Conservation (phyloP, 257 asterid species). For the Marsdenia floribunda region DNA sequence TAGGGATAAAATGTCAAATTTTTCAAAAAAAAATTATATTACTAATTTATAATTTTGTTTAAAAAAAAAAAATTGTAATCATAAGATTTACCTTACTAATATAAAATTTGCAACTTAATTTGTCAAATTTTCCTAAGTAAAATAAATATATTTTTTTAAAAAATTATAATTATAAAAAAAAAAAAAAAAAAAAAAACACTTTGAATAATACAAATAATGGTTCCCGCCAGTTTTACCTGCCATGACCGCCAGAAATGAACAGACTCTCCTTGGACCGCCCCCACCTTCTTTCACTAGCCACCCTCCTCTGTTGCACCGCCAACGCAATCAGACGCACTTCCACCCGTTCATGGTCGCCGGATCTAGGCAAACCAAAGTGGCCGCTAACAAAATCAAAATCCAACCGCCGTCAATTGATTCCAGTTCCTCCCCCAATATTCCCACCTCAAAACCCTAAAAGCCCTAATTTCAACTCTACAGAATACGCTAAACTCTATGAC, state of each 20-base stretch:
- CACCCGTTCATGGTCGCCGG: slow-evolving; percentile 32
- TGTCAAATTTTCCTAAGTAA: too few relatives aligned
- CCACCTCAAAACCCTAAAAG: slow-evolving; percentile 25
- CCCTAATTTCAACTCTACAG: slow-evolving; percentile 27
- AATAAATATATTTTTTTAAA: too few relatives aligned
- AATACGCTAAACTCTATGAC: slow-evolving; percentile 38
- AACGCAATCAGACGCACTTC: slow-evolving; percentile 23
- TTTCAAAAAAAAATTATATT: too few relatives aligned
- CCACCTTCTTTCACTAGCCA: slow-evolving; percentile 22
- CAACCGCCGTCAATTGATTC: slow-evolving; percentile 15
- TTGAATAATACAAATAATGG: neutral
- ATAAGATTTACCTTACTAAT: too few relatives aligned
- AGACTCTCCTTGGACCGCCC: slow-evolving; percentile 27
- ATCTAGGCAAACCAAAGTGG: slow-evolving; percentile 27
- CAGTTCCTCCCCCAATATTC: slow-evolving; percentile 17
- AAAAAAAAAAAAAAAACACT: too few relatives aligned
- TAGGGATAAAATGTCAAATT: too few relatives aligned
- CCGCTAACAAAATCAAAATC: slow-evolving; percentile 16
- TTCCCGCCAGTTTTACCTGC: slow-evolving; percentile 1
- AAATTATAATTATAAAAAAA: too few relatives aligned
- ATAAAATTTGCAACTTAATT: too few relatives aligned
- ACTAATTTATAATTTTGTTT: too few relatives aligned
- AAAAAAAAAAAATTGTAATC: too few relatives aligned
- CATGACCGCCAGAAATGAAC: slow-evolving; percentile 20
- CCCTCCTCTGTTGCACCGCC: slow-evolving; percentile 20